A percentile compares a stretch with the other conserved stretches of the same genome.
Conservation (phyloP, 2,329 filamentous ascomycete species). For the Colletotrichum sp. region DNA sequence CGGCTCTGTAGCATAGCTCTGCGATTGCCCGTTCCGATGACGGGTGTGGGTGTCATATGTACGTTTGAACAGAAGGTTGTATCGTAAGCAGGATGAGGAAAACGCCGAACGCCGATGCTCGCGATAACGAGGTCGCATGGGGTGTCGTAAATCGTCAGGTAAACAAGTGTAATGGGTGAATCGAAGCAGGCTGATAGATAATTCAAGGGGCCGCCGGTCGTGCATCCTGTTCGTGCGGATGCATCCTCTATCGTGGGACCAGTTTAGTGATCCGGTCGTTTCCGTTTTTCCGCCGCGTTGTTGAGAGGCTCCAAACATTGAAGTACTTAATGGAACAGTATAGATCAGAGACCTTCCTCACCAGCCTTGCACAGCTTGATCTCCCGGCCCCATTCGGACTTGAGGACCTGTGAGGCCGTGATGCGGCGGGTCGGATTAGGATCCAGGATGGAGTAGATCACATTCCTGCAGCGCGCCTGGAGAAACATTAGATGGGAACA, state of each 20-base stretch:
- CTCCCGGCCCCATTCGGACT: conserved; percentile 98
- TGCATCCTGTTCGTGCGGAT: conserved; percentile 6
- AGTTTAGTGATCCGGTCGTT: not conserved
- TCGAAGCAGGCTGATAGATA: conserved; percentile 3
- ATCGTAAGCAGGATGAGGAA: conserved; percentile 12
- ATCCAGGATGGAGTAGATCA: conserved; percentile 98
- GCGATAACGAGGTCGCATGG: conserved; percentile 19
- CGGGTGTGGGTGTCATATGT: conserved; percentile 7
- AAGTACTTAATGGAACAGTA: not conserved
- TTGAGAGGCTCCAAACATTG: not conserved
- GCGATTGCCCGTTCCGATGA: conserved; percentile 9
- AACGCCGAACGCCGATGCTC: conserved; percentile 24
- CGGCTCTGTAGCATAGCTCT: conserved; percentile 13
- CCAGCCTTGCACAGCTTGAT: conserved; percentile 97
- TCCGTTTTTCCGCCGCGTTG: not conserved
- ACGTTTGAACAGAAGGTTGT: conserved; percentile 18
- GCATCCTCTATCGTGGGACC: conserved; percentile 3
- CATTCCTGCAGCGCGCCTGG: conserved; percentile 94
- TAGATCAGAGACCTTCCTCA: conserved; percentile 84
- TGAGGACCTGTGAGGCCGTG: conserved; percentile 93
- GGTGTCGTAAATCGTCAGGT: conserved; percentile 20
- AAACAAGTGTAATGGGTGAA: conserved; percentile 19
- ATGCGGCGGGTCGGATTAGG: conserved; percentile 92
- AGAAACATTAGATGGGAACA: not conserved
- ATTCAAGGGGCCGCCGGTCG: conserved; percentile 4